phyloP scores from a whole-genome alignment of 2,329 filamentous ascomycete genomes.

The Pseudogymnoascus sp. region DNA sequence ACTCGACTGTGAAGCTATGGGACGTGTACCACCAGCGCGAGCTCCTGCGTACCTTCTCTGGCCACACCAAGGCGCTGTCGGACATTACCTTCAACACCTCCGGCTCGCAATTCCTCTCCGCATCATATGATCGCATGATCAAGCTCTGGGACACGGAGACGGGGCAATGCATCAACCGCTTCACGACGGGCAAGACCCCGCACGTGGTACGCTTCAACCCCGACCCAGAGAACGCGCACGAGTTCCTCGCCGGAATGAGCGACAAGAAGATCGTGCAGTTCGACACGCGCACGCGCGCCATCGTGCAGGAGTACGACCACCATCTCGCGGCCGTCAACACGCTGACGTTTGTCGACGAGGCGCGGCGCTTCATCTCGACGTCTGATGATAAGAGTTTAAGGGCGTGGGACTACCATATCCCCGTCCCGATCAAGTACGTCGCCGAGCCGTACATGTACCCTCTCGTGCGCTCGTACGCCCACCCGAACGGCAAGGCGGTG shows the following conservation, averaged over 20 bases:
- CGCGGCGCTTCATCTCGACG: conserved; percentile 93
- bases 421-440: conserved; percentile 96
- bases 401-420: conserved; percentile 98
- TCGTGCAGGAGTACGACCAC: conserved; percentile 97
- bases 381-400: conserved; percentile 94
- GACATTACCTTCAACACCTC: conserved; percentile 80
- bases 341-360: conserved; percentile 90
- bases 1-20: conserved; percentile 87
- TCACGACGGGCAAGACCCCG: conserved; percentile 89
- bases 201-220: conserved; percentile 95
- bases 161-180: conserved; percentile 78
- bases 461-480: conserved; percentile 75
- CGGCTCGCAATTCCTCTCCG: conserved; percentile 81
- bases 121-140: conserved; percentile 90
- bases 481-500: conserved; percentile 89
- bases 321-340: conserved; percentile 98
- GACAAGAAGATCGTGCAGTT: conserved; percentile 99
- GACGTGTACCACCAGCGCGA: conserved; percentile 88
- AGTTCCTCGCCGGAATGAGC: conserved; percentile 94
- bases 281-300: conserved; percentile 70
- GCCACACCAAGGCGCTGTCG: conserved; percentile 83
- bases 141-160: conserved; percentile 99
- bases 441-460: conserved; percentile 98
- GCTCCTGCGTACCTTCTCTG: conserved; percentile 82
- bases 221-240: conserved; percentile 64